A percentile compares a stretch with the other conserved stretches of the same genome.
Conservation (phyloP, 257 asterid genomes). For the Solanum chiquidenum region DNA sequence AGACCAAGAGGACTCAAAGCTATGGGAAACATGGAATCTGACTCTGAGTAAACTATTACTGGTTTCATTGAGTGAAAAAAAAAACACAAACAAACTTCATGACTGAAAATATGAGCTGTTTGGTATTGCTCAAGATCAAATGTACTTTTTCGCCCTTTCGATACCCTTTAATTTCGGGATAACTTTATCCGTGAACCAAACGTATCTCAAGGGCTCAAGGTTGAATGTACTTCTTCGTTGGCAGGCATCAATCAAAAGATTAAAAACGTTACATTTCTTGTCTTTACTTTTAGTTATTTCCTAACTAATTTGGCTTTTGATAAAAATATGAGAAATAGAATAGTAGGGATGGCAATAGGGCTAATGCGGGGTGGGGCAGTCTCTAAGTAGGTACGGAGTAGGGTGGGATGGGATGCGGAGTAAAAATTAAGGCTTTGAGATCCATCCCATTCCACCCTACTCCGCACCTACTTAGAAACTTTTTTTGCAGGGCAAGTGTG, state of each 20-base stretch:
- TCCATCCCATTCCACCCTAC: too few species aligned
- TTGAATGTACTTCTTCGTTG: not conserved
- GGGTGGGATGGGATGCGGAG: too few species aligned
- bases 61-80: not conserved
- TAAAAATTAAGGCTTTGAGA: too few species aligned
- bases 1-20: conserved; percentile 48
- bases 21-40: conserved; percentile 44
- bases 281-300: not conserved
- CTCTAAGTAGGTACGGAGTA: too few species aligned
- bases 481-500: too few species aligned
- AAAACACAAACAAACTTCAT: not conserved
- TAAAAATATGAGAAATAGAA: too few species aligned
- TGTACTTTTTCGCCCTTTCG: not conserved
- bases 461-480: too few species aligned
- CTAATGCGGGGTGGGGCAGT: too few species aligned
- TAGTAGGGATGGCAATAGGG: too few species aligned
- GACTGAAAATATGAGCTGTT: not conserved
- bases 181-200: not conserved
- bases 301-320: not conserved
- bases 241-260: not conserved
- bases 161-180: too few species aligned
- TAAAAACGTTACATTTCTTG: not conserved
- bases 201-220: not conserved
- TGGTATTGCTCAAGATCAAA: not conserved
- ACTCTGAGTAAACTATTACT: conserved; percentile 20